Base-by-base conservation (phyloP, 495 filamentous ascomycete genomes). In the Penicillium roqueforti region DNA sequence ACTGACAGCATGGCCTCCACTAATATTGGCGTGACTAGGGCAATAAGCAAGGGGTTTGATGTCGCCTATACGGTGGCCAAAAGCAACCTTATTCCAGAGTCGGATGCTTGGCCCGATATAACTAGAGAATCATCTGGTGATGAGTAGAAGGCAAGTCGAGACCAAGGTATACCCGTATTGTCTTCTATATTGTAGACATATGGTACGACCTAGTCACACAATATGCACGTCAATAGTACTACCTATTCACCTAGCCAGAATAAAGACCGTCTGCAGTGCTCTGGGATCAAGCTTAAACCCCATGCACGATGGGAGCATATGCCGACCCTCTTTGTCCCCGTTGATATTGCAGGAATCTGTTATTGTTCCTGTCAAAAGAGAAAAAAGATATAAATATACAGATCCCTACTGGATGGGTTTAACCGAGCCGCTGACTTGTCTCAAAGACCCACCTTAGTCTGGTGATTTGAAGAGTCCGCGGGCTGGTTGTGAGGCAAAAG, bases 241-340 rank as follows among this genome's bases (percentile, higher is more conserved):
- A 16, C 14, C 20, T 42, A 22, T 1, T 23, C 23, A 16, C 6
- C 40, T 38, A 20, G 38, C 14, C 25, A 45, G 25, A 45, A 45
- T 23, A 18, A 23, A 43, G 22, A 43, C 38, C n/a, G 22, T 14
- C 14, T 41, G 40, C 23, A 43, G 40, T 16, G 14, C 22, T 14
- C 14, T 44, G 41, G 41, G 22, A 45, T 45, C 42, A 45, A 45
- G 42, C 42, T 45, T 45, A 45, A 45, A 45, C 41, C 41, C n/a
- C 41, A 23, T 23, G 22, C 11, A 14, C 14, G 13, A 4, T 43
- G 16, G 4, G 14, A n/a, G 13, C 2, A n/a, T 31, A 45, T 45
- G 14, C 9, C 6, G 13, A 43, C 2, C 41, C 25, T 28, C 23
- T 19, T 5, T 10, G 2, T 28, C 3, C 23, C 14, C 23, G 0